phyloP scores from a whole-genome alignment of 345 rosid species.

The Microthlaspi erraticum region DNA sequence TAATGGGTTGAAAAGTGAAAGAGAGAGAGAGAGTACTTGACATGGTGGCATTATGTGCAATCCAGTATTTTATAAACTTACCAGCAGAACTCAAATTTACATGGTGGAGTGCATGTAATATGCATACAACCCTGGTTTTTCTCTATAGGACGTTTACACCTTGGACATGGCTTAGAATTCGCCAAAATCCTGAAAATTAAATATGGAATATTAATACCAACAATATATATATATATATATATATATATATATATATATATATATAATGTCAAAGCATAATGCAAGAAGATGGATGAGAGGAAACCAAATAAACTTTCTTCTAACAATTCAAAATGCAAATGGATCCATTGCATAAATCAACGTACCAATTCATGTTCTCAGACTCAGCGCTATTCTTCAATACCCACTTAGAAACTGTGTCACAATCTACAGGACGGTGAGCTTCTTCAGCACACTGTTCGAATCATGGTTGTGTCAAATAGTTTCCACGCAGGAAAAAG shows the following conservation, averaged over 20 bases:
- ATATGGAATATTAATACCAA: constrained; percentile 6
- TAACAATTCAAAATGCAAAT: constrained; percentile 5
- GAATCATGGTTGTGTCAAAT: constrained; percentile 19
- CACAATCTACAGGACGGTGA: constrained; percentile 86
- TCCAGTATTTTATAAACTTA: constrained; percentile 42
- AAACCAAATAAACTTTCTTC: constrained; percentile 3
- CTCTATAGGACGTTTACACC: constrained; percentile 81
- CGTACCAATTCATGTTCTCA: constrained; percentile 87
- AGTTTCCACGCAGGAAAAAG: constrained; percentile 2
- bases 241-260: too few relatives aligned
- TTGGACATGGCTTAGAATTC: constrained; percentile 84
- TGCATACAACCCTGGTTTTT: constrained; percentile 94
- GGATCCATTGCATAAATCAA: neutral
- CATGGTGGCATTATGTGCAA: neutral
- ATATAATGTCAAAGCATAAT: constrained; percentile 15
- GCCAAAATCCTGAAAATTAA: constrained; percentile 66
- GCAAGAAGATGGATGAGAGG: constrained; percentile 22
- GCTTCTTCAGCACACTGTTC: constrained; percentile 81
- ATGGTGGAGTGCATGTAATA: constrained; percentile 86
- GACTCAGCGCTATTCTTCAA: constrained; percentile 83
- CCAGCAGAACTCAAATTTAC: constrained; percentile 85
- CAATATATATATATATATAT: too few relatives aligned
- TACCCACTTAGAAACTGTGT: constrained; percentile 76
- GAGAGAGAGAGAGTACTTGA: neutral
- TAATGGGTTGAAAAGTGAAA: too few relatives aligned